Conservation (phyloP, 306 rosid species). For the Benincasa hispida region DNA sequence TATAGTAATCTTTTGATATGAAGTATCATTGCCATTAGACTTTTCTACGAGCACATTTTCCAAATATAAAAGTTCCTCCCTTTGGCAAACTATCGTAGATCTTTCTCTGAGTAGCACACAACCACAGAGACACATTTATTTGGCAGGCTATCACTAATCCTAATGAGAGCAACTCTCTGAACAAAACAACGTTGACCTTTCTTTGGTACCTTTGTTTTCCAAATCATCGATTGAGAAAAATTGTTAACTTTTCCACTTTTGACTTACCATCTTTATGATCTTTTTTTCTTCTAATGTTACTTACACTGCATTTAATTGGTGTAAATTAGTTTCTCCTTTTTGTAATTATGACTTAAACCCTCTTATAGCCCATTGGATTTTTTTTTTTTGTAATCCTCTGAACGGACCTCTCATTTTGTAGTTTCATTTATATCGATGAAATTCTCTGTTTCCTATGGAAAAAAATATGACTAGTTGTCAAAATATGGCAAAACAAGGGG, state of each 20-base stretch:
- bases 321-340: background rate
- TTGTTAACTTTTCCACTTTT: background rate
- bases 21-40: no score
- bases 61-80: no score
- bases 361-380: background rate
- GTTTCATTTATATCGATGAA: background rate
- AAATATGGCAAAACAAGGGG: background rate
- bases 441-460: background rate
- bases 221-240: background rate
- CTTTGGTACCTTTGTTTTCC: background rate
- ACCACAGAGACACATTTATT: background rate
- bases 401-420: background rate
- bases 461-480: background rate
- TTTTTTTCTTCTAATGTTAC: no score
- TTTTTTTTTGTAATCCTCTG: background rate
- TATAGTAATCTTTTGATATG: background rate
- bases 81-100: no score
- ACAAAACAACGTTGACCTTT: background rate
- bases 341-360: background rate
- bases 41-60: no score
- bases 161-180: background rate
- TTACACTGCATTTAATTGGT: background rate
- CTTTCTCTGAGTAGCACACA: background rate
- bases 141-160: background rate
- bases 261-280: background rate